Percentiles rank a stretch among this genome's conserved stretches.
phyloP scores from a whole-genome alignment of 164 flowering plant species.

The Piper betle region DNA sequence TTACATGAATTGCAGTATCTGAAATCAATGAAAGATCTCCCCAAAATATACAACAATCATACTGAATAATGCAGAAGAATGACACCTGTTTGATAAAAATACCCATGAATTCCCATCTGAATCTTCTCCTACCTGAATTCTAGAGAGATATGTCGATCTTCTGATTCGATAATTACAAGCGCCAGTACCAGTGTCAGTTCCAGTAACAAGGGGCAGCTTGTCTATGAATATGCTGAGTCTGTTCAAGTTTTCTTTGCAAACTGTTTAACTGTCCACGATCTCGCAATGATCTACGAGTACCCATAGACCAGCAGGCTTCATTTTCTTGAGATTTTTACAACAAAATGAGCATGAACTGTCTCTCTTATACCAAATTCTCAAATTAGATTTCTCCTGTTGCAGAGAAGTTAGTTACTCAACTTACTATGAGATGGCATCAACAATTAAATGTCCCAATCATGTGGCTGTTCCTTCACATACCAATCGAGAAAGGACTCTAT shows the following conservation, averaged over 20 bases:
- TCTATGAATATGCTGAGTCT: slow-evolving; percentile 62
- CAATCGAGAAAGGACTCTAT: slow-evolving; percentile 33
- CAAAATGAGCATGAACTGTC: slow-evolving; percentile 93
- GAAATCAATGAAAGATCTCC: too few species aligned
- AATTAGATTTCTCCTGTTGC: background rate
- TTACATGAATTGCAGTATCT: too few species aligned
- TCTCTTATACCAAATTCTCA: slow-evolving; percentile 30
- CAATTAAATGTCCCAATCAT: background rate
- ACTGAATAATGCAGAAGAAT: too few species aligned
- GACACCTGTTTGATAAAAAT: too few species aligned
- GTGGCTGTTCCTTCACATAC: background rate
- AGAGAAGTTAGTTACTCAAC: background rate
- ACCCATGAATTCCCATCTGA: too few species aligned
- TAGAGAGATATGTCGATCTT: slow-evolving; percentile 3
- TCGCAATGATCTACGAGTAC: slow-evolving; percentile 47
- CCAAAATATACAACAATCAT: too few species aligned
- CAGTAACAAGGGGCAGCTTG: slow-evolving; percentile 62
- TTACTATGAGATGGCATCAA: background rate
- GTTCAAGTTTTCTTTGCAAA: slow-evolving; percentile 53
- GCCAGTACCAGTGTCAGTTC: slow-evolving; percentile 26
- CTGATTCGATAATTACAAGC: slow-evolving; percentile 38
- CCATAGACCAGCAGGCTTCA: slow-evolving; percentile 78
- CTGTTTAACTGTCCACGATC: slow-evolving; percentile 30
- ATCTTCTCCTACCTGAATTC: too few species aligned
- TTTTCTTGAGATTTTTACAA: slow-evolving; percentile 64